Base-by-base conservation (phyloP, 176 grass and related monocot species). In the Carex cristatella region DNA sequence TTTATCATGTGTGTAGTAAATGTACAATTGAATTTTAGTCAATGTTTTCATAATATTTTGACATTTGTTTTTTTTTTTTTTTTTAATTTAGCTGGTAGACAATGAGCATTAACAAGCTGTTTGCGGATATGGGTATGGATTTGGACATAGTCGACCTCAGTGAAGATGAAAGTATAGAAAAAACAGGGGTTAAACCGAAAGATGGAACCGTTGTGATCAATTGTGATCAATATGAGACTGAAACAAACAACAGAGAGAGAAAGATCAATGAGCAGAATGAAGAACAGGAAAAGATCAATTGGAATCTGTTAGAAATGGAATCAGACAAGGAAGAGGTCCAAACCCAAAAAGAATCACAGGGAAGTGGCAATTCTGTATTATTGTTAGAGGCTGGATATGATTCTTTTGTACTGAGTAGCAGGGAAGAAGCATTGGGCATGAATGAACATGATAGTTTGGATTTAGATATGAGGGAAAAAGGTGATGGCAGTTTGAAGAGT, bases 81-180 rank as follows among this genome's bases (percentile, higher is more conserved):
- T 46, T 46, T 46, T 8, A 65, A 54, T 66, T 67, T 40, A 16
- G 6, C 40, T 46, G 0, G 60, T 44, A 81, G 74, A 81, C 49
- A 79, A 87, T 77, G 72, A 87, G 81, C 81, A 87, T 87, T 44
- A 79, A 32, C 16, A 65, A 60, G 1, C 54, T 90, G 11, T 65
- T 90, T 1, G 73, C 72, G 11, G 89, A 87, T 44, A 90, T 75
- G 7, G 82, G 80, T 57, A 87, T 81, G 81, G 81, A 90, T 67
- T 59, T 85, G 74, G 89, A 87, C 63, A 81, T 81, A 30, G 42
- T 84, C 32, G 81, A 90, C 27, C 35, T 89, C 12, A 83, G 68
- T 83, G 88, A 89, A 49, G 84, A 48, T 23, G 88, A 86, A 35
- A 59, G 19, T 60, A 58, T 14, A 37, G 58, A 64, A 30, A 12